A percentile compares a stretch with the other conserved stretches of the same genome.
Conservation (phyloP, 2,329 filamentous ascomycete species). For the Paraconiothyrium sp. region DNA sequence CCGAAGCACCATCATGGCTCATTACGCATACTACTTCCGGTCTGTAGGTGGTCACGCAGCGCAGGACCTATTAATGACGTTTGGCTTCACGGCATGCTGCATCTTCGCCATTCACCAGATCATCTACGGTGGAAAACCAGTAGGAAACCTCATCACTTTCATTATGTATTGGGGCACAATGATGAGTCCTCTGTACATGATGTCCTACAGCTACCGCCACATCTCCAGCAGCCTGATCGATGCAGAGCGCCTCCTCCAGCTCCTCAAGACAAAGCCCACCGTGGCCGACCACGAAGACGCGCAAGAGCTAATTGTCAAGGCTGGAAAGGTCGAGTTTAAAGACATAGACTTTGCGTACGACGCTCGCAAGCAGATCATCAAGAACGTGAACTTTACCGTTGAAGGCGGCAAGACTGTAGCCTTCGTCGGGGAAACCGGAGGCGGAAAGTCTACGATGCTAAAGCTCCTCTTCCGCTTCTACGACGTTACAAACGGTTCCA, state of each 20-base stretch:
- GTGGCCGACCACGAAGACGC: slow-evolving; percentile 57
- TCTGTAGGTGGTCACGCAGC: slow-evolving; percentile 47
- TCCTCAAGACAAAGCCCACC: slow-evolving; percentile 67
- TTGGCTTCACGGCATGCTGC: slow-evolving; percentile 60
- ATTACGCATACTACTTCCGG: slow-evolving; percentile 45
- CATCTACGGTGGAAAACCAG: slow-evolving; percentile 57
- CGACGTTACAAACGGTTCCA: slow-evolving; percentile 64
- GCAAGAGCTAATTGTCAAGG: slow-evolving; percentile 53
- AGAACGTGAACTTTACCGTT: slow-evolving; percentile 59
- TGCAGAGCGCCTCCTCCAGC: slow-evolving; percentile 68
- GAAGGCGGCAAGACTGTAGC: slow-evolving; percentile 66
- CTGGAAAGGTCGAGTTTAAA: slow-evolving; percentile 64
- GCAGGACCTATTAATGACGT: slow-evolving; percentile 59
- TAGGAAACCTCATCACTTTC: slow-evolving; percentile 72
- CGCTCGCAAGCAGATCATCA: slow-evolving; percentile 60
- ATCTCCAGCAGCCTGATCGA: slow-evolving; percentile 68
- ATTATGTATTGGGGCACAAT: slow-evolving; percentile 69
- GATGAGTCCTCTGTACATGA: slow-evolving; percentile 59
- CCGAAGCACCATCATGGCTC: slow-evolving; percentile 47
- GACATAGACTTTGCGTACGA: slow-evolving; percentile 67
- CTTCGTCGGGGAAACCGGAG: slow-evolving; percentile 69
- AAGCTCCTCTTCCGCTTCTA: slow-evolving; percentile 70
- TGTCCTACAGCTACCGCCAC: slow-evolving; percentile 60
- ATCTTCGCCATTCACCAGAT: slow-evolving; percentile 65
- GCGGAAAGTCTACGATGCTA: slow-evolving; percentile 70